These are phyloP conservation scores for Raphanus raphanistrum DNA, from an alignment of 345 rosid genomes.

Conservation along the genomic window DNA sequence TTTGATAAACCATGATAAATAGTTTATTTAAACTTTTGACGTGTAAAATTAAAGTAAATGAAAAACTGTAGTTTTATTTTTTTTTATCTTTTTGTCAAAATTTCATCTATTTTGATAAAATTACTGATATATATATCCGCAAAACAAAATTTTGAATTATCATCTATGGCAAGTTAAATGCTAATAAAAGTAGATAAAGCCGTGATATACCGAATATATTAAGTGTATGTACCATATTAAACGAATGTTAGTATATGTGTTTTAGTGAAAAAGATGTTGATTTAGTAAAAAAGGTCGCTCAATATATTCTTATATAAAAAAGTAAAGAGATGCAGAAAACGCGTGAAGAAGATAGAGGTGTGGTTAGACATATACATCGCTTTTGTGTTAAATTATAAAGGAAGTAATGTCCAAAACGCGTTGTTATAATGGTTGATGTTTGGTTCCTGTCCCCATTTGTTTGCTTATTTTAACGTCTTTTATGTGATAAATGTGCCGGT, in stretches of 20 bases:
- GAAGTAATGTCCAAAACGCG: constrained; percentile 41
- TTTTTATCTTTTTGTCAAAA: background rate
- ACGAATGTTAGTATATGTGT: background rate
- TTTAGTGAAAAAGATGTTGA: background rate
- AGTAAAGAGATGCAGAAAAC: constrained; percentile 33
- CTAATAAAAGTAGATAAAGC: constrained; percentile 8
- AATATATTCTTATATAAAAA: background rate
- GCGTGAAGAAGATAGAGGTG: constrained; percentile 39
- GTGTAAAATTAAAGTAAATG: background rate
- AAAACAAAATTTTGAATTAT: background rate
- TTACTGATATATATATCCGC: background rate
- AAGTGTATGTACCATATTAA: constrained; percentile 14
- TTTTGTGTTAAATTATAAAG: constrained; percentile 20
- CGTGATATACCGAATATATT: background rate
- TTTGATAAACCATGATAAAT: background rate
- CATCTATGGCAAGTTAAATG: background rate
- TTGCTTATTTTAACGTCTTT: background rate
- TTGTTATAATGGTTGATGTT: constrained; percentile 38
- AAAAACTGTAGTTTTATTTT: background rate
- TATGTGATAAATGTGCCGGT: constrained; percentile 1
- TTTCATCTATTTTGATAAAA: background rate
- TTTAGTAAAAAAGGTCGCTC: background rate
- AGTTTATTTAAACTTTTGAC: background rate
- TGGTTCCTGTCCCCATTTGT: constrained; percentile 36
- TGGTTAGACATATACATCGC: constrained; percentile 30